Percentiles rank a stretch among this genome's conserved stretches.
Evolutionary conservation across 371 early-diverging fungal genomes (phyloP).

Genomic region (Mucor sp.): DNA sequence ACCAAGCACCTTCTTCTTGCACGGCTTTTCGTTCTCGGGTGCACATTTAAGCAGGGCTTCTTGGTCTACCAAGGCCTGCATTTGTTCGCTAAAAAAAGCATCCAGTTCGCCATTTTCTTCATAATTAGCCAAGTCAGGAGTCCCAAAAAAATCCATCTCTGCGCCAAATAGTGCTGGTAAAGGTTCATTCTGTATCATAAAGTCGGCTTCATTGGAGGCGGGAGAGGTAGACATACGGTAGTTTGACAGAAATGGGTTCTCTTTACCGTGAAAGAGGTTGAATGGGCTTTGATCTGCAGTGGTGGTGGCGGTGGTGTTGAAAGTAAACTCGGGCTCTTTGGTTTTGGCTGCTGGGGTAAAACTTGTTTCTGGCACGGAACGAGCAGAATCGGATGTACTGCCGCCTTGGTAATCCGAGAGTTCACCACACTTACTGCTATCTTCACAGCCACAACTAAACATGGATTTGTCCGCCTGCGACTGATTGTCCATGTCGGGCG

Average conservation of each 20-base stretch:
- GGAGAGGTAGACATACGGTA: no score
- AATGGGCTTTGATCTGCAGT: not conserved
- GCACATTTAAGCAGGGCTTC: conserved; percentile 7
- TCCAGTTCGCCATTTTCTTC: not conserved
- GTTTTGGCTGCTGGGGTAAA: not conserved
- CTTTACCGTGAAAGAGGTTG: not conserved
- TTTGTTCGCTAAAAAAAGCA: conserved; percentile 11
- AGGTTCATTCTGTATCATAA: not conserved
- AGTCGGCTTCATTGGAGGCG: conserved; percentile 1
- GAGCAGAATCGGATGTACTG: not conserved
- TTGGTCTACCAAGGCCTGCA: conserved; percentile 8
- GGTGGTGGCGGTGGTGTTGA: not conserved
- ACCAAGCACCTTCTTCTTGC: conserved; percentile 4
- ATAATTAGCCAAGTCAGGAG: not conserved
- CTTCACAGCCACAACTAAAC: not conserved
- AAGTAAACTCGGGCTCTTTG: not conserved
- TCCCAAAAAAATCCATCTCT: conserved; percentile 13
- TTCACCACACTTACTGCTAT: not conserved
- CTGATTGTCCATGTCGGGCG: not conserved
- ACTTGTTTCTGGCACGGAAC: not conserved
- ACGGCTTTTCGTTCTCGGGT: conserved; percentile 14
- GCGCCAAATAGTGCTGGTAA: conserved; percentile 8
- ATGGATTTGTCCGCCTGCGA: not conserved
- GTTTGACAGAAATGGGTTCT: not conserved
- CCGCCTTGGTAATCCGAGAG: not conserved